Evolutionary conservation across 148 eudicot genomes (phyloP).

Genomic region (Talinum fruticosum): DNA sequence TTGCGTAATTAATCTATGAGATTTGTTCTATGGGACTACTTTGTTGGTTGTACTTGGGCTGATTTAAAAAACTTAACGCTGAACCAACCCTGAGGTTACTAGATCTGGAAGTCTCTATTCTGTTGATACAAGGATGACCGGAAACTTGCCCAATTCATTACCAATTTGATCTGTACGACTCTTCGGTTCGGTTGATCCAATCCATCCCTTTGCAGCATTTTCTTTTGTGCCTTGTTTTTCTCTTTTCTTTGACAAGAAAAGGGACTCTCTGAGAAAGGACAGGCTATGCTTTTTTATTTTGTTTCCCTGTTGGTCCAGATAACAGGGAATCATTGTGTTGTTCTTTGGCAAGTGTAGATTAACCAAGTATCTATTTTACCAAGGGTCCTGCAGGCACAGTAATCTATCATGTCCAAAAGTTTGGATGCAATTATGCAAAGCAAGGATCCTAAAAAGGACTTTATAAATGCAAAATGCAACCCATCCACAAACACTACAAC

Average conservation of each 20-base stretch:
- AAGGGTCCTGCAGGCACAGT: not conserved
- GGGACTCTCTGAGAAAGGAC: not conserved
- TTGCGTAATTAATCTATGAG: not conserved
- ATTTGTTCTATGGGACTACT: too few relatives aligned
- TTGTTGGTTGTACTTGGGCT: too few relatives aligned
- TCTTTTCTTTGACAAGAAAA: not conserved
- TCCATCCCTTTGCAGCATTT: not conserved
- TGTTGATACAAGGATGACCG: not conserved
- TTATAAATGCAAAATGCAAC: too few relatives aligned
- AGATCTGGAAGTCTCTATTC: not conserved
- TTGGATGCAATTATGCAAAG: too few relatives aligned
- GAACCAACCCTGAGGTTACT: not conserved
- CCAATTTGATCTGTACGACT: not conserved
- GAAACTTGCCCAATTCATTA: not conserved
- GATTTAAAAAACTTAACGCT: too few relatives aligned
- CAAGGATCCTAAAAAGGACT: too few relatives aligned
- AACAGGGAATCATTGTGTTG: not conserved
- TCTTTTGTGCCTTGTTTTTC: not conserved
- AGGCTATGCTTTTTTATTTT: not conserved
- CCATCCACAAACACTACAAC: too few relatives aligned
- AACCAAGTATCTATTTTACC: not conserved
- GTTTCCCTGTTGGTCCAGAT: not conserved
- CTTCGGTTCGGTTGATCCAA: not conserved
- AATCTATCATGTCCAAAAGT: not conserved
- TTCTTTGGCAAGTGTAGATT: not conserved